Evolutionary conservation across 2,329 filamentous ascomycete genomes (phyloP).

Genomic region (Monosporascus sp.): DNA sequence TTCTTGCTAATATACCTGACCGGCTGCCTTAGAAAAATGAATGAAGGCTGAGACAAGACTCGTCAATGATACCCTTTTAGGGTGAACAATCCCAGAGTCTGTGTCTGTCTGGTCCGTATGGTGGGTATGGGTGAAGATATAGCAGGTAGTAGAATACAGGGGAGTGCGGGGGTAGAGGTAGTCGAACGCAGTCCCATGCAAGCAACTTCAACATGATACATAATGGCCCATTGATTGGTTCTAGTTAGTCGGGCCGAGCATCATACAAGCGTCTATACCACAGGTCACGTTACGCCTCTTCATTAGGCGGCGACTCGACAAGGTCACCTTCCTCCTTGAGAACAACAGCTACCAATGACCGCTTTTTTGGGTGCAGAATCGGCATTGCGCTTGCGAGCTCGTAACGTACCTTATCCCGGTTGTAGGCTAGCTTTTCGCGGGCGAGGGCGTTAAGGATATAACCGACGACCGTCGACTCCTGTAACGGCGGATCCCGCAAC

Average conservation of each 20-base stretch:
- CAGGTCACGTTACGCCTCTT: too few relatives aligned
- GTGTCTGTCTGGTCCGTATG: too few relatives aligned
- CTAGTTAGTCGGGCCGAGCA: too few relatives aligned
- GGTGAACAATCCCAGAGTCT: too few relatives aligned
- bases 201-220: too few relatives aligned
- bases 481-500: constrained; percentile 57
- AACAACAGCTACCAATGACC: background rate
- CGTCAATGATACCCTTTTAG: too few relatives aligned
- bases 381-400: constrained; percentile 39
- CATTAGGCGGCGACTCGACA: too few relatives aligned
- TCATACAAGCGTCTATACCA: too few relatives aligned
- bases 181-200: too few relatives aligned
- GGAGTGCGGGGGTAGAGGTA: background rate
- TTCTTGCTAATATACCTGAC: background rate
- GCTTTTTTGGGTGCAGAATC: constrained; percentile 5
- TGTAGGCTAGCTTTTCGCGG: constrained; percentile 45
- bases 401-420: constrained; percentile 37
- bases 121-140: too few relatives aligned
- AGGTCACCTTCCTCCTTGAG: background rate
- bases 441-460: constrained; percentile 57
- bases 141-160: background rate
- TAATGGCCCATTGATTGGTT: too few relatives aligned
- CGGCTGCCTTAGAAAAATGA: background rate
- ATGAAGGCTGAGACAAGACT: too few relatives aligned
- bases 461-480: constrained; percentile 46